Percentiles rank a stretch among this genome's conserved stretches.
Evolutionary conservation across 768 basidiomycete genomes (phyloP).

Genomic region (Kondoa subrosea): DNA sequence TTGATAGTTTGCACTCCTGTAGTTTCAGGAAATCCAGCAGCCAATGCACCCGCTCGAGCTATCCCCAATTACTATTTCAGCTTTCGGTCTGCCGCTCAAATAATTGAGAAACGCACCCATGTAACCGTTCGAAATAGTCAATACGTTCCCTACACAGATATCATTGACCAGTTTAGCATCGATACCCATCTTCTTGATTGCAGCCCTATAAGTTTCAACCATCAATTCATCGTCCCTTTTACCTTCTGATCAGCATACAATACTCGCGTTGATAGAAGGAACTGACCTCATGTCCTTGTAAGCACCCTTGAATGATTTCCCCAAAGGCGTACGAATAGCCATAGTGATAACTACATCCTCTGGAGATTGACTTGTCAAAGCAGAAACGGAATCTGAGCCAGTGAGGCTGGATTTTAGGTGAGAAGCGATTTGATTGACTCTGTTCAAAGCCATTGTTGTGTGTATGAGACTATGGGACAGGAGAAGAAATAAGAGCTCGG

Average conservation of each 20-base stretch:
- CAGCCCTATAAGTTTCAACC: slow-evolving; percentile 8
- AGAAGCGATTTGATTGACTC: neutral
- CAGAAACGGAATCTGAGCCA: neutral
- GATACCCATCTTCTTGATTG: slow-evolving; percentile 15
- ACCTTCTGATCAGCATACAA: neutral
- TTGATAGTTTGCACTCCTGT: slow-evolving; percentile 65
- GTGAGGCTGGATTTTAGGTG: neutral
- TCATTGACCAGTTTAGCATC: slow-evolving; percentile 17
- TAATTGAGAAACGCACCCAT: slow-evolving; percentile 7
- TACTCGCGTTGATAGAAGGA: neutral
- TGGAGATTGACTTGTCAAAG: slow-evolving; percentile 14
- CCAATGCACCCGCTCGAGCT: slow-evolving; percentile 57
- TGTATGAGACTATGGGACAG: neutral
- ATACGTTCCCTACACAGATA: slow-evolving; percentile 19
- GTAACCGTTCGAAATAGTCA: slow-evolving; percentile 19
- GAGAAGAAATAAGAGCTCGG: too few relatives aligned
- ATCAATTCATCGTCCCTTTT: slow-evolving; percentile 8
- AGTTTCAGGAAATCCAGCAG: slow-evolving; percentile 33
- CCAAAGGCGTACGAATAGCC: slow-evolving; percentile 18
- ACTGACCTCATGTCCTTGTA: slow-evolving; percentile 20
- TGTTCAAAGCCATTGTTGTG: neutral
- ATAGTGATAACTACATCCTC: slow-evolving; percentile 22
- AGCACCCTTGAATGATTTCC: slow-evolving; percentile 21
- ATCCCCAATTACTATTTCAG: slow-evolving; percentile 41
- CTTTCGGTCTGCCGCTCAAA: slow-evolving; percentile 13